phyloP scores from a whole-genome alignment of 83 land plant genomes.

The Picea abies region DNA sequence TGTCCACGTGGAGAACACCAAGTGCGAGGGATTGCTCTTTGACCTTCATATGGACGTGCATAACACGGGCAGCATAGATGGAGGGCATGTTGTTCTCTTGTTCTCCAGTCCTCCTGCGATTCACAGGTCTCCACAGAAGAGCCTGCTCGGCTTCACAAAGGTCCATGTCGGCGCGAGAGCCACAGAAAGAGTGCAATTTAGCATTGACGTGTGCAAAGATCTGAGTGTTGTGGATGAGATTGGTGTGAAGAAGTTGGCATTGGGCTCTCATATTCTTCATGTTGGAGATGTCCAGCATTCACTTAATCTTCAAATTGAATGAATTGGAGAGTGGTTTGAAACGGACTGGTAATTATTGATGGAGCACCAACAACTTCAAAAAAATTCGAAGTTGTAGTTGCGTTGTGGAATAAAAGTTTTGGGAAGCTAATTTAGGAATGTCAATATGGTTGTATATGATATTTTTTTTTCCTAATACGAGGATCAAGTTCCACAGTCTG shows the following conservation, averaged over 20 bases:
- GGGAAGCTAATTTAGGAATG: too few species aligned
- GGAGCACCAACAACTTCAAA: too few species aligned
- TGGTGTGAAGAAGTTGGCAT: conserved; percentile 49
- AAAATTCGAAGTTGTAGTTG: too few species aligned
- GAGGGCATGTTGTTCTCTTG: conserved; percentile 68
- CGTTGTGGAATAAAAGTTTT: too few species aligned
- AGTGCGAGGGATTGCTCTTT: conserved; percentile 36
- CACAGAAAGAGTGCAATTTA: conserved; percentile 43
- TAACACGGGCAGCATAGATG: conserved; percentile 44
- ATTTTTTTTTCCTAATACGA: too few species aligned
- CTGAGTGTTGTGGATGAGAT: conserved; percentile 68
- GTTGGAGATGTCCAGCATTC: conserved; percentile 40
- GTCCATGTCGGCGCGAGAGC: conserved; percentile 32
- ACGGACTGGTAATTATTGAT: too few species aligned
- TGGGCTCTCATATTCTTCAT: conserved; percentile 67
- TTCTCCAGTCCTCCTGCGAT: conserved; percentile 61
- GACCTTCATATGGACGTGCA: conserved; percentile 54
- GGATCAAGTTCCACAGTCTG: too few species aligned
- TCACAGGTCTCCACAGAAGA: conserved; percentile 58
- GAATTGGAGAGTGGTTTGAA: too few species aligned
- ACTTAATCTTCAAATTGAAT: too few species aligned
- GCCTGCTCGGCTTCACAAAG: conserved; percentile 66
- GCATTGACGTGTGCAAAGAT: conserved; percentile 66
- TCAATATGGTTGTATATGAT: too few species aligned
- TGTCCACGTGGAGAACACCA: conserved; percentile 26